Evolutionary conservation across 805 yeast species (phyloP).

Genomic region (Saturnispora kantuleensis): DNA sequence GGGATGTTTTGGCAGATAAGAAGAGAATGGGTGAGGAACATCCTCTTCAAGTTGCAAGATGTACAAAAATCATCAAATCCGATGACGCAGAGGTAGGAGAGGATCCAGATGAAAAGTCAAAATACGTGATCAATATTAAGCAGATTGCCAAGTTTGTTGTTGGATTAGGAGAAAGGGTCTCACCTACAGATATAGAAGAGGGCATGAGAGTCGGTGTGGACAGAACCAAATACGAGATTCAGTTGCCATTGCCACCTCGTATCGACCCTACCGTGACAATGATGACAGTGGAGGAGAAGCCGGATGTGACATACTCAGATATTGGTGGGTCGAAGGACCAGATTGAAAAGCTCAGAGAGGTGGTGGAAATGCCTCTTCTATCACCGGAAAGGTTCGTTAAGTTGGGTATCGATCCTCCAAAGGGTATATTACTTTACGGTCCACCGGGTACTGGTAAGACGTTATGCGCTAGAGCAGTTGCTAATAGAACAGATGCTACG

Average conservation of each 20-base stretch:
- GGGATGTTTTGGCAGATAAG: conserved; percentile 97
- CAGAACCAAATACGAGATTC: conserved; percentile 92
- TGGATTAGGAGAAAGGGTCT: conserved; percentile 89
- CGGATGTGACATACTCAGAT: conserved; percentile 96
- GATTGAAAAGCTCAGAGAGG: conserved; percentile 92
- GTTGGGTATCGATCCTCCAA: conserved; percentile 97
- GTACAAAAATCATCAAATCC: conserved; percentile 89
- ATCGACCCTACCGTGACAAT: conserved; percentile 97
- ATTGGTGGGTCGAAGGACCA: conserved; percentile 99
- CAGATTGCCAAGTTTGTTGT: conserved; percentile 98
- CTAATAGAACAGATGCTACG: conserved; percentile 98
- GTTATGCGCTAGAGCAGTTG: conserved; percentile 96
- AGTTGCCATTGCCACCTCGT: conserved; percentile 93
- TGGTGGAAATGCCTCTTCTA: conserved; percentile 84
- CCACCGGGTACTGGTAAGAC: conserved; percentile 99
- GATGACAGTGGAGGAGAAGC: conserved; percentile 99
- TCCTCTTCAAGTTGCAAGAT: conserved; percentile 95
- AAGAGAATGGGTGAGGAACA: conserved; percentile 89
- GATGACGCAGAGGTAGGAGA: conserved; percentile 27
- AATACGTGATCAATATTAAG: conserved; percentile 92
- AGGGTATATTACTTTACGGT: conserved; percentile 91
- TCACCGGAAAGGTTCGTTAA: conserved; percentile 96
- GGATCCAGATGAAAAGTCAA: conserved; percentile 61
- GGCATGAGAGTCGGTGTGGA: conserved; percentile 99
- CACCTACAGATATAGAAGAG: conserved; percentile 98